These are phyloP conservation scores for Adansonia digitata DNA, from an alignment of 345 rosid species.

Conservation along the genomic window DNA sequence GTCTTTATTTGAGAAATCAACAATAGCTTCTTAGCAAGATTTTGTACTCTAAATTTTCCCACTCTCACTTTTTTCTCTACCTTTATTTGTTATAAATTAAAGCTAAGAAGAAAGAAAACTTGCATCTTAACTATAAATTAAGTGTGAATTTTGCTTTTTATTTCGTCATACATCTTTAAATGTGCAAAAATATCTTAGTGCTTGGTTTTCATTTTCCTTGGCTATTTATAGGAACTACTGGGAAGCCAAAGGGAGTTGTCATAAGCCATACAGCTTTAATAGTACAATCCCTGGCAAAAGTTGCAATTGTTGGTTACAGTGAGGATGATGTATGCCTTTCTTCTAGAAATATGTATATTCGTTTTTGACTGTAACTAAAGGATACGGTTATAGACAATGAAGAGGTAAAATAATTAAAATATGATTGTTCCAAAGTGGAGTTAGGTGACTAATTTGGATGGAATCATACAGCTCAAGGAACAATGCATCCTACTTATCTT, in stretches of 20 bases:
- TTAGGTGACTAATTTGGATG: neutral
- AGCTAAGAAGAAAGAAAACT: neutral
- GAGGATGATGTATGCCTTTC: conserved; percentile 71
- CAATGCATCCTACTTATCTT: neutral
- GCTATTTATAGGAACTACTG: conserved; percentile 62
- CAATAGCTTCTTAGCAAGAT: neutral
- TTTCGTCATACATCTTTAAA: neutral
- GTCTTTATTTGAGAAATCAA: neutral
- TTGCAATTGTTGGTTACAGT: conserved; percentile 66
- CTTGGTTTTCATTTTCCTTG: conserved; percentile 16
- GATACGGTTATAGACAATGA: neutral
- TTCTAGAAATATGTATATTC: neutral
- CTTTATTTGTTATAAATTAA: neutral
- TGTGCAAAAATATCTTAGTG: neutral
- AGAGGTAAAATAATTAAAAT: neutral
- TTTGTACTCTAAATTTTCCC: neutral
- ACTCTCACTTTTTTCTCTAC: neutral
- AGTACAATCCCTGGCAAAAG: conserved; percentile 79
- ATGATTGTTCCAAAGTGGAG: neutral
- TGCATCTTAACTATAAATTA: neutral
- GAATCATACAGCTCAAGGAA: neutral
- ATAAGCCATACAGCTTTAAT: conserved; percentile 69
- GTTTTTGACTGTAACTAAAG: neutral
- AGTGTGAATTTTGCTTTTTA: neutral
- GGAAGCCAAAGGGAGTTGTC: conserved; percentile 77